These are phyloP conservation scores for Paraphaeosphaeria sporulosa DNA, from an alignment of 2,329 filamentous ascomycete genomes.

Conservation along the genomic window DNA sequence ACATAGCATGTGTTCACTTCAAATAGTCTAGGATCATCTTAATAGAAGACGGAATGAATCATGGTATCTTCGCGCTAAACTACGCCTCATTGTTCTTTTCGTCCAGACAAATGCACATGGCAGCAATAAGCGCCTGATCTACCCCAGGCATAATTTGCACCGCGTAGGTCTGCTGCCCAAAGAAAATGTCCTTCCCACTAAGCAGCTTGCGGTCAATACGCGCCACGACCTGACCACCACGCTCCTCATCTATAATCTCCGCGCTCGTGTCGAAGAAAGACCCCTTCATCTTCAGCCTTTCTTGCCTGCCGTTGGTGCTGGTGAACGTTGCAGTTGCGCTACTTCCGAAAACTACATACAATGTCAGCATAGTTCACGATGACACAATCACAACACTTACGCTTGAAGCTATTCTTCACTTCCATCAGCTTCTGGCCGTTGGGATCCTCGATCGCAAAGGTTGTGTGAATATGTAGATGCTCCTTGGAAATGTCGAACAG, in stretches of 20 bases:
- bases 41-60: no score
- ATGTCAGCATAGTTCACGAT: no score
- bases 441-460: constrained; percentile 59
- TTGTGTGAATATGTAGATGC: constrained; percentile 59
- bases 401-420: constrained; percentile 62
- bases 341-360: constrained; percentile 62
- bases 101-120: constrained; percentile 73
- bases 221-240: constrained; percentile 56
- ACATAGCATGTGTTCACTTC: no score
- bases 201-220: constrained; percentile 66
- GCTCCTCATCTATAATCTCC: constrained; percentile 62
- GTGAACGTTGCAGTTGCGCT: constrained; percentile 67
- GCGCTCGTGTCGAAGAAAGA: constrained; percentile 66
- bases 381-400: constrained; percentile 49
- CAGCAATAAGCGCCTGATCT: constrained; percentile 70
- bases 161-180: constrained; percentile 70
- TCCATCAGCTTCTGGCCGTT: constrained; percentile 59
- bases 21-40: no score
- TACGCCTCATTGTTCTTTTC: constrained; percentile 51
- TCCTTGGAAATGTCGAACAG: constrained; percentile 68
- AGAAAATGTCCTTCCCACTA: constrained; percentile 65
- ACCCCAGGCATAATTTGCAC: constrained; percentile 70
- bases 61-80: no score
- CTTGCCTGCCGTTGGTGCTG: neutral
- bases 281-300: constrained; percentile 61